These are phyloP conservation scores for Xylariaceae sp. DNA, from an alignment of 2,329 filamentous ascomycete species.

Conservation along the genomic window DNA sequence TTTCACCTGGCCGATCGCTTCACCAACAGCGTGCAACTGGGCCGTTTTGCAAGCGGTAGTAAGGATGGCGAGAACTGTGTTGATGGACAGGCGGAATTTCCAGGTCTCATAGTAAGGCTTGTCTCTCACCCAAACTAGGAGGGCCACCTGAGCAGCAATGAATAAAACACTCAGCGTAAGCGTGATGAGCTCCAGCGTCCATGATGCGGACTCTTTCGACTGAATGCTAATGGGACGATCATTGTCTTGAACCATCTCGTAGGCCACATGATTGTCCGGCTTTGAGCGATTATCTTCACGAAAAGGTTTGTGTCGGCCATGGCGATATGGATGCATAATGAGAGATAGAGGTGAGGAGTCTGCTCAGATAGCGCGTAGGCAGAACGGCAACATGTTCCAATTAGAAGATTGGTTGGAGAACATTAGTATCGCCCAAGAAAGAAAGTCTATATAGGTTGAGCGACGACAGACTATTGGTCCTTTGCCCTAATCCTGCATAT, in stretches of 20 bases:
- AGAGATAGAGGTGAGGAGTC: no score
- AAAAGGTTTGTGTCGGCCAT: neutral
- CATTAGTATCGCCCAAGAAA: no score
- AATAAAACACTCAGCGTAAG: constrained; percentile 16
- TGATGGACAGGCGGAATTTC: constrained; percentile 17
- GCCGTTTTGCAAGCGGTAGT: constrained; percentile 20
- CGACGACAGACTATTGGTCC: no score
- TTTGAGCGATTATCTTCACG: neutral
- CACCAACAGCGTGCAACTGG: constrained; percentile 19
- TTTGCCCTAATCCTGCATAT: no score
- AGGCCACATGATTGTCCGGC: neutral
- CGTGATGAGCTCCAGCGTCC: constrained; percentile 10
- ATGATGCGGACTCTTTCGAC: constrained; percentile 9
- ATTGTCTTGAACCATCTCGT: neutral
- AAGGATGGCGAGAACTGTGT: constrained; percentile 17
- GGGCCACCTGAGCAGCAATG: constrained; percentile 11
- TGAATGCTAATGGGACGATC: neutral
- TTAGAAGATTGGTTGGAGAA: no score
- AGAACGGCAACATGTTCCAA: no score
- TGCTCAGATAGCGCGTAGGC: no score
- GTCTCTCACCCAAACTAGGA: constrained; percentile 13
- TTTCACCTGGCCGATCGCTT: constrained; percentile 23
- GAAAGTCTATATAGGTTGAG: no score
- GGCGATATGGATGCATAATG: neutral
- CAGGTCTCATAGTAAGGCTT: constrained; percentile 22